Evolutionary conservation across 352 stramenopile species (phyloP).

Genomic region (Globisporangium splendens): DNA sequence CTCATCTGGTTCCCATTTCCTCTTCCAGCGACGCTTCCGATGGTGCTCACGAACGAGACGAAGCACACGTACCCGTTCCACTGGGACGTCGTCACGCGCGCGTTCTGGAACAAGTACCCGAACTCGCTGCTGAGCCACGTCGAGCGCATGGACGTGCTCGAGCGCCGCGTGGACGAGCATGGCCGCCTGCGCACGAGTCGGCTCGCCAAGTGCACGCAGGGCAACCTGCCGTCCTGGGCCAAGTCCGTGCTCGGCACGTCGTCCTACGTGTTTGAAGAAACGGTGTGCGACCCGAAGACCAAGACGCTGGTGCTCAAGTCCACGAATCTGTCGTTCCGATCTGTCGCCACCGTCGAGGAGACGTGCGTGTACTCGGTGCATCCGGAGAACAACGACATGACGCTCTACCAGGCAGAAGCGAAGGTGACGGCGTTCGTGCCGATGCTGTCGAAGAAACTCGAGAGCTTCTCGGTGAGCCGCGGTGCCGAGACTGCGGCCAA

Average conservation of each 20-base stretch:
- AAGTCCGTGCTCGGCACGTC: constrained; percentile 56
- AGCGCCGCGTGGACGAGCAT: constrained; percentile 61
- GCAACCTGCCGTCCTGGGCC: constrained; percentile 73
- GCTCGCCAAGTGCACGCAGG: constrained; percentile 73
- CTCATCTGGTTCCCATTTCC: too few species aligned
- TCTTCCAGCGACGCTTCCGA: constrained; percentile 9
- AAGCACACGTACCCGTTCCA: constrained; percentile 75
- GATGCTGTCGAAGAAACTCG: constrained; percentile 74
- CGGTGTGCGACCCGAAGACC: constrained; percentile 57
- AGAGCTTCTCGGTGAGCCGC: constrained; percentile 71
- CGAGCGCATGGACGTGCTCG: constrained; percentile 80
- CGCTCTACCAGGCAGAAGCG: constrained; percentile 64
- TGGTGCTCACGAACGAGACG: constrained; percentile 79
- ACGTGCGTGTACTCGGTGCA: constrained; percentile 81
- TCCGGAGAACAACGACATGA: constrained; percentile 46
- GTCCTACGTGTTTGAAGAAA: constrained; percentile 84
- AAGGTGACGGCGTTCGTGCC: constrained; percentile 84
- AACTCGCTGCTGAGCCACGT: constrained; percentile 75
- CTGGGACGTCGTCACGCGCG: constrained; percentile 82
- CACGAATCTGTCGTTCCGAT: constrained; percentile 80
- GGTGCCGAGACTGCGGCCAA: constrained; percentile 76
- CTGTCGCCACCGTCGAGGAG: constrained; percentile 76
- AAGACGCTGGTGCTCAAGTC: constrained; percentile 76
- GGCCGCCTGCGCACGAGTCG: constrained; percentile 64
- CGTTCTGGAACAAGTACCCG: constrained; percentile 90